A percentile compares a stretch with the other conserved stretches of the same genome.
Conservation (phyloP, 2,329 filamentous ascomycete genomes). For the Penicillium sp. region DNA sequence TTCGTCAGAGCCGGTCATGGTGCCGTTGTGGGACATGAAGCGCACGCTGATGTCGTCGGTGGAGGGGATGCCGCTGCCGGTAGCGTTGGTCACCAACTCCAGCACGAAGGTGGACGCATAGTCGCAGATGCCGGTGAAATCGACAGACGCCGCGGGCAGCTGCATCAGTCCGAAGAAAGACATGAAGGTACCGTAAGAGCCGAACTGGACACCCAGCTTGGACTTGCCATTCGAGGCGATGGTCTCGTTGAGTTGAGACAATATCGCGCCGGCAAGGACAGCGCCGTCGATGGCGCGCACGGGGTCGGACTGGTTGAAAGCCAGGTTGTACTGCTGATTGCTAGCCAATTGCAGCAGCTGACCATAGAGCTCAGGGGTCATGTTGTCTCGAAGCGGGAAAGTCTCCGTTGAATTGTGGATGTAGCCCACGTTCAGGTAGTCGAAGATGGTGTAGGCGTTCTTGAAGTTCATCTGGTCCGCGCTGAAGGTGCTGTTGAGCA, state of each 20-base stretch:
- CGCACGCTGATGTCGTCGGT: conserved; percentile 53
- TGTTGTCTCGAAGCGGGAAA: conserved; percentile 57
- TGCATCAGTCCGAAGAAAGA: conserved; percentile 59
- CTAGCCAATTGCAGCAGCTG: conserved; percentile 72
- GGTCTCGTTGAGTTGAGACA: conserved; percentile 44
- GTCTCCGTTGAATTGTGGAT: conserved; percentile 57
- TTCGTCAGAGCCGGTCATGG: conserved; percentile 43
- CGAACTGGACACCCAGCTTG: conserved; percentile 54
- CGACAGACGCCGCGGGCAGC: conserved; percentile 46
- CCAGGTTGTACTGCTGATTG: conserved; percentile 73
- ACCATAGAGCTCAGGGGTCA: conserved; percentile 56
- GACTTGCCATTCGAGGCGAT: conserved; percentile 34
- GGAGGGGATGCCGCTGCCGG: conserved; percentile 40
- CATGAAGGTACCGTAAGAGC: conserved; percentile 57
- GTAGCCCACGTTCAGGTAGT: conserved; percentile 58
- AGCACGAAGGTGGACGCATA: conserved; percentile 80
- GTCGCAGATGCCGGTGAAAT: conserved; percentile 75
- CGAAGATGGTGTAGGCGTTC: conserved; percentile 64
- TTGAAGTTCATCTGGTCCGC: conserved; percentile 51
- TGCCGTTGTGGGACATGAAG: conserved; percentile 62
- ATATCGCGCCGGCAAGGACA: conserved; percentile 61
- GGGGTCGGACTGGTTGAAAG: conserved; percentile 62
- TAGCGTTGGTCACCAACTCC: conserved; percentile 60
- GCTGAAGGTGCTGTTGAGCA: conserved; percentile 52
- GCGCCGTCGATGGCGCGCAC: conserved; percentile 53